phyloP scores from a whole-genome alignment of 2,329 filamentous ascomycete species.

The Pseudogymnoascus pannorum region DNA sequence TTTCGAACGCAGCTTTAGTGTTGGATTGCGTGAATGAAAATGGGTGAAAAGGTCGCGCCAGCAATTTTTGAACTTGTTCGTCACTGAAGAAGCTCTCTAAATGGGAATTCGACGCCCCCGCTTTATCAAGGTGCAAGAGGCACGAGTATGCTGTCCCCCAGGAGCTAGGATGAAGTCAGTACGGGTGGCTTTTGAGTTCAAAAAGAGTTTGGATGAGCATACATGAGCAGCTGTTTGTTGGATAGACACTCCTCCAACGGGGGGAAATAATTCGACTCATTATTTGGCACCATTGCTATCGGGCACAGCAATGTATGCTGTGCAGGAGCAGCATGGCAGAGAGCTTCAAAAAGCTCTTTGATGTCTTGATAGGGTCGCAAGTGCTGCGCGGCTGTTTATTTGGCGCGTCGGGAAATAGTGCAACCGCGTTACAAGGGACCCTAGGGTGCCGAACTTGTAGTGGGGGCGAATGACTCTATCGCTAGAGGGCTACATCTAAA shows the following conservation, averaged over 20 bases:
- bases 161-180: slow-evolving; percentile 38
- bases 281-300: slow-evolving; percentile 62
- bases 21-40: slow-evolving; percentile 57
- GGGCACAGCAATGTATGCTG: slow-evolving; percentile 37
- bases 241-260: slow-evolving; percentile 78
- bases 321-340: slow-evolving; percentile 18
- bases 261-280: slow-evolving; percentile 70
- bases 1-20: slow-evolving; percentile 68
- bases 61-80: slow-evolving; percentile 57
- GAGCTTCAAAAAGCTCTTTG: slow-evolving; percentile 23
- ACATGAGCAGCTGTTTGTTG: slow-evolving; percentile 75
- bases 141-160: slow-evolving; percentile 55
- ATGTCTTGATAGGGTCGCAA: slow-evolving; percentile 6
- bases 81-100: slow-evolving; percentile 62
- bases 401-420: slow-evolving; percentile 11
- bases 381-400: slow-evolving; percentile 11
- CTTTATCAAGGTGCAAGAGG: slow-evolving; percentile 52
- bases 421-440: background rate
- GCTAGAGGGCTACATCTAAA: background rate
- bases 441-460: background rate
- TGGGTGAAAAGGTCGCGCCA: slow-evolving; percentile 60
- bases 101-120: slow-evolving; percentile 46
- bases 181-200: slow-evolving; percentile 12
- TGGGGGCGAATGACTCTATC: slow-evolving; percentile 4
- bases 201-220: slow-evolving; percentile 33